Evolutionary conservation across 2,329 filamentous ascomycete species (phyloP).

Genomic region (Fusarium devonianum): DNA sequence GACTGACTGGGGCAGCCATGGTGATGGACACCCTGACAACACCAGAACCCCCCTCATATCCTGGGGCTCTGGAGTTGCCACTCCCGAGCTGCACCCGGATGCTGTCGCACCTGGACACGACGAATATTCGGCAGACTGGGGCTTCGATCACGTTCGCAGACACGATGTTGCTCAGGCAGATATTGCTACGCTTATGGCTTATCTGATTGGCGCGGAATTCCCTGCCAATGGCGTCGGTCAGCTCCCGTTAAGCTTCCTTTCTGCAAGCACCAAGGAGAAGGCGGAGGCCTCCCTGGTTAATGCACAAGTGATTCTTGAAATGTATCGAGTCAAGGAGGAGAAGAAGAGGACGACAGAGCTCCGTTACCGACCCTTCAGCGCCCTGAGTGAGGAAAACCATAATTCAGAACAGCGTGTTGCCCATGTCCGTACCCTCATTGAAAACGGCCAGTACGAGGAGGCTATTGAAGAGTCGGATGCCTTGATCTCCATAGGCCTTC

Average conservation of each 20-base stretch:
- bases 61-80: constrained; percentile 91
- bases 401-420: constrained; percentile 72
- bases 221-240: constrained; percentile 97
- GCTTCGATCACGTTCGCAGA: constrained; percentile 77
- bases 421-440: constrained; percentile 73
- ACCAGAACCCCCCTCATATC: constrained; percentile 90
- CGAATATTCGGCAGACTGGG: constrained; percentile 90
- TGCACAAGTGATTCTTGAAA: constrained; percentile 86
- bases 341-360: constrained; percentile 79
- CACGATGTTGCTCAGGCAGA: constrained; percentile 96
- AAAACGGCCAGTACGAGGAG: constrained; percentile 70
- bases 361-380: constrained; percentile 77
- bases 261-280: constrained; percentile 76
- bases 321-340: constrained; percentile 93
- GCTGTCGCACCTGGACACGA: constrained; percentile 80
- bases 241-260: constrained; percentile 82
- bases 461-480: constrained; percentile 81
- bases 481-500: constrained; percentile 77
- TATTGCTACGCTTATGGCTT: constrained; percentile 93
- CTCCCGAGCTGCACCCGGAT: constrained; percentile 66
- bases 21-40: constrained; percentile 96
- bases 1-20: constrained; percentile 99
- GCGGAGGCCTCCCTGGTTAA: constrained; percentile 86
- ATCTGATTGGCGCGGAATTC: constrained; percentile 85
- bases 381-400: constrained; percentile 68